A percentile compares a stretch with the other conserved stretches of the same genome.
phyloP scores from a whole-genome alignment of 768 basidiomycete species.

The Termitomyces sp. region DNA sequence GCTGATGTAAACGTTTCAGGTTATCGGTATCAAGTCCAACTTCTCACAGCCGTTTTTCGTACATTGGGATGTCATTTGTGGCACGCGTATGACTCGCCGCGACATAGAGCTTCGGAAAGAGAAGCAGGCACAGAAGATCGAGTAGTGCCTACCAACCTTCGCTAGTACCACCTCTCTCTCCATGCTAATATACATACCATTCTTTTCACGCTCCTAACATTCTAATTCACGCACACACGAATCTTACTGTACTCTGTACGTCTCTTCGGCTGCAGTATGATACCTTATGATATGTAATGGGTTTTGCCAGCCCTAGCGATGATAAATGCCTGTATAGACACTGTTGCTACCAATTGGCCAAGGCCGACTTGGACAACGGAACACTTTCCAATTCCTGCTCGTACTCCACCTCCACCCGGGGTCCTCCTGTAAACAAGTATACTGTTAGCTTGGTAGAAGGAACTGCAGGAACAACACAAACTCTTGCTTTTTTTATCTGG shows the following conservation, averaged over 20 bases:
- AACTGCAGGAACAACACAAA: slow-evolving; percentile 27
- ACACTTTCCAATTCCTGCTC: slow-evolving; percentile 84
- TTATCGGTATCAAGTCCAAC: slow-evolving; percentile 90
- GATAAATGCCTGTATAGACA: neutral
- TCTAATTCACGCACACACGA: neutral
- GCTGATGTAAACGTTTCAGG: slow-evolving; percentile 26
- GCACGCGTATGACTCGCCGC: slow-evolving; percentile 76
- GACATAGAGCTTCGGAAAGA: slow-evolving; percentile 55
- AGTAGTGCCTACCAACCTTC: slow-evolving; percentile 9
- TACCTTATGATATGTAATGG: slow-evolving; percentile 5
- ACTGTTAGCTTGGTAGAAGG: neutral
- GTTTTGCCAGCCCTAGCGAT: neutral
- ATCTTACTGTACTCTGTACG: neutral
- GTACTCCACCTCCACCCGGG: slow-evolving; percentile 93
- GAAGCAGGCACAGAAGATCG: slow-evolving; percentile 28
- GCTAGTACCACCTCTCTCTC: neutral
- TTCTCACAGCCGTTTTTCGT: slow-evolving; percentile 96
- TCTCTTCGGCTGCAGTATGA: neutral
- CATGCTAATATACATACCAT: too few species aligned
- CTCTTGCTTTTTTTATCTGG: slow-evolving; percentile 61
- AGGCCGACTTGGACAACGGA: slow-evolving; percentile 47
- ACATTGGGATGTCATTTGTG: slow-evolving; percentile 86
- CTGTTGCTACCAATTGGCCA: slow-evolving; percentile 48
- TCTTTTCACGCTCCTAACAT: too few species aligned
- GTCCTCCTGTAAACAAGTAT: slow-evolving; percentile 46